Evolutionary conservation across 768 basidiomycete genomes (phyloP), one percentile per base, ranked within the genome.

Genomic region (Gautieria morchelliformis): DNA sequence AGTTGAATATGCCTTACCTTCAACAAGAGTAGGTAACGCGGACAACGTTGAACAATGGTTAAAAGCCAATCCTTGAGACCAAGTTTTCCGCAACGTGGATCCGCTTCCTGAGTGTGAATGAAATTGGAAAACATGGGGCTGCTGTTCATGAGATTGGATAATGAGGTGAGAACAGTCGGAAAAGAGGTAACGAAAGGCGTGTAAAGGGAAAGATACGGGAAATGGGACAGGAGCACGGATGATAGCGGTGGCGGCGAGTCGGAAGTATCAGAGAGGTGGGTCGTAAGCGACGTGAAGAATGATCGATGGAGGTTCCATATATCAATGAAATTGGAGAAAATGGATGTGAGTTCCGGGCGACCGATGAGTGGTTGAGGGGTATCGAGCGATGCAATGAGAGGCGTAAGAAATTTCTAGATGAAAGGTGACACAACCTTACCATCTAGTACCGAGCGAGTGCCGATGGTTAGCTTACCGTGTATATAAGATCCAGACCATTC

Each of bases 301-400:
- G 85, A 80, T 52, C 80, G 85, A 69, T 91, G 89, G 44, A 90
- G 76, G 64, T 90, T 92, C 90, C 87, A 91, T 35, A 93, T 92
- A 69, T 93, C 90, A 65, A 91, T 84, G 61, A 93, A 91, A 68
- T 92, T 92, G 60, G 86, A 87, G 69, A 93, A 93, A 37, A 92
- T 74, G 12, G 82, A 76, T 0, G 84, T 87, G 58, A 93, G 77
- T 46, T 82, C 78, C 3, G 78, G 69, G 57, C 87, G 81, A 58
- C 82, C 75, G 51, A 93, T 75, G n/a, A 93, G 69, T 2, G 88
- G 84, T 24, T 79, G 74, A 4, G 81, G 63, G 2, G 80, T 82
- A 60, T 89, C 86, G 61, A 92, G 72, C 5, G 91, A 85, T 19
- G 74, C 73, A 61, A 93, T 83, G 58, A 93, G 83, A 2, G 90